Evolutionary conservation across 495 filamentous ascomycete species (phyloP).

Genomic region (Aspergillus egyptiacus): DNA sequence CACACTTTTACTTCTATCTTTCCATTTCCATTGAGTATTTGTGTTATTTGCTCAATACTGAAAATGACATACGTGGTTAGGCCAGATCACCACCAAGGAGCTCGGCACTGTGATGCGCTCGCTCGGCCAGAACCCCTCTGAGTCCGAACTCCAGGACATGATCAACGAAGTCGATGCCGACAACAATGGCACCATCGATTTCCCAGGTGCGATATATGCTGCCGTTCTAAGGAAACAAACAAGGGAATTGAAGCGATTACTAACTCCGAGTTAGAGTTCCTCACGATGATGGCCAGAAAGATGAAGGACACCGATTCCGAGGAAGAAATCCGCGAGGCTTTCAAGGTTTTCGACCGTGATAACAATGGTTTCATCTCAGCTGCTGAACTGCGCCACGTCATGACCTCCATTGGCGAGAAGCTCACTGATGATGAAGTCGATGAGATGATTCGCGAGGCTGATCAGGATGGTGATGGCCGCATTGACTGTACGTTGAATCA

Average conservation of each 20-base stretch:
- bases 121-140: slow-evolving; percentile 98
- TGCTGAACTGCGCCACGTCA: slow-evolving; percentile 95
- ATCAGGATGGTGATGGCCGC: slow-evolving; percentile 95
- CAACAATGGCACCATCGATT: slow-evolving; percentile 99
- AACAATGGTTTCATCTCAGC: slow-evolving; percentile 99
- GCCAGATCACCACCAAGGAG: slow-evolving; percentile 99
- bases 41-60: neutral
- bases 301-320: slow-evolving; percentile 99
- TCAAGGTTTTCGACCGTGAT: slow-evolving; percentile 97
- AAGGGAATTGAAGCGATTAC: neutral
- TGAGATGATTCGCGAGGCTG: slow-evolving; percentile 99
- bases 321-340: slow-evolving; percentile 95
- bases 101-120: slow-evolving; percentile 99
- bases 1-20: too few species aligned
- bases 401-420: slow-evolving; percentile 99
- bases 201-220: slow-evolving; percentile 65
- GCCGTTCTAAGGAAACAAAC: neutral
- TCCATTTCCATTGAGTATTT: neutral
- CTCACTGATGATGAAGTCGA: slow-evolving; percentile 99
- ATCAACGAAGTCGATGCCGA: slow-evolving; percentile 99
- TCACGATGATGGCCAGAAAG: slow-evolving; percentile 99
- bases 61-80: slow-evolving; percentile 38
- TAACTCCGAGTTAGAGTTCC: slow-evolving; percentile 63
- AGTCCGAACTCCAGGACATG: slow-evolving; percentile 99
- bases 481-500: slow-evolving; percentile 72